Percentiles rank a stretch among this genome's conserved stretches.
Evolutionary conservation across 2,329 filamentous ascomycete species (phyloP).

Genomic region (Aspergillus bombycis): DNA sequence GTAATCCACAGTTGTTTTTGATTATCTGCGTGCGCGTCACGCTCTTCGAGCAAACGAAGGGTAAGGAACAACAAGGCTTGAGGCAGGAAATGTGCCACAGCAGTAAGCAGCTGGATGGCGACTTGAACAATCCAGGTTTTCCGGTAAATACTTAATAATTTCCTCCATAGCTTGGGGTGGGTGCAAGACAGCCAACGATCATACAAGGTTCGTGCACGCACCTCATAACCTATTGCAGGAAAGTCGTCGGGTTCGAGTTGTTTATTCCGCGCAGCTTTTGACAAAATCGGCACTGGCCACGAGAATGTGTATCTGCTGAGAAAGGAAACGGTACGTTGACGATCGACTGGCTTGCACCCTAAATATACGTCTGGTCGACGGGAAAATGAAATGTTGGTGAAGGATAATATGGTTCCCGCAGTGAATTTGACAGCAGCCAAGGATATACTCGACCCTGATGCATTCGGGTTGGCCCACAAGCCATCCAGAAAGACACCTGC

Average conservation of each 20-base stretch:
- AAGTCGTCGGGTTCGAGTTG: slow-evolving; percentile 66
- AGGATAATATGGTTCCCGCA: slow-evolving; percentile 1
- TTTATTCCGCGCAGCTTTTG: slow-evolving; percentile 60
- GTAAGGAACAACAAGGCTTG: slow-evolving; percentile 69
- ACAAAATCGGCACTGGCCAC: slow-evolving; percentile 62
- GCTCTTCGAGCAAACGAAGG: slow-evolving; percentile 65
- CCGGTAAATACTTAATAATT: slow-evolving; percentile 62
- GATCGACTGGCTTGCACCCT: slow-evolving; percentile 62
- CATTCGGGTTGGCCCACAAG: background rate
- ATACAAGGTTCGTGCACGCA: slow-evolving; percentile 51
- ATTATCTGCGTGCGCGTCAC: slow-evolving; percentile 50
- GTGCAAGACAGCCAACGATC: slow-evolving; percentile 5
- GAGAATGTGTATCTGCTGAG: slow-evolving; percentile 65
- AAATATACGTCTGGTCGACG: slow-evolving; percentile 68
- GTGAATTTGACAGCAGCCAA: slow-evolving; percentile 5
- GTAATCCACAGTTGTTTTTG: slow-evolving; percentile 61
- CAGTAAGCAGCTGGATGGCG: slow-evolving; percentile 55
- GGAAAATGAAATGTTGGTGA: slow-evolving; percentile 54
- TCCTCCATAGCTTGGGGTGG: slow-evolving; percentile 56
- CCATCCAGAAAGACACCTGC: background rate
- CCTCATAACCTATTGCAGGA: slow-evolving; percentile 59
- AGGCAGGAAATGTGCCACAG: slow-evolving; percentile 66
- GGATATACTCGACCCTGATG: background rate
- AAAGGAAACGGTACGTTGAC: slow-evolving; percentile 62
- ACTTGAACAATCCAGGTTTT: slow-evolving; percentile 61